Evolutionary conservation across 2,329 filamentous ascomycete species (phyloP).

Genomic region (Fonsecaea pedrosoi): DNA sequence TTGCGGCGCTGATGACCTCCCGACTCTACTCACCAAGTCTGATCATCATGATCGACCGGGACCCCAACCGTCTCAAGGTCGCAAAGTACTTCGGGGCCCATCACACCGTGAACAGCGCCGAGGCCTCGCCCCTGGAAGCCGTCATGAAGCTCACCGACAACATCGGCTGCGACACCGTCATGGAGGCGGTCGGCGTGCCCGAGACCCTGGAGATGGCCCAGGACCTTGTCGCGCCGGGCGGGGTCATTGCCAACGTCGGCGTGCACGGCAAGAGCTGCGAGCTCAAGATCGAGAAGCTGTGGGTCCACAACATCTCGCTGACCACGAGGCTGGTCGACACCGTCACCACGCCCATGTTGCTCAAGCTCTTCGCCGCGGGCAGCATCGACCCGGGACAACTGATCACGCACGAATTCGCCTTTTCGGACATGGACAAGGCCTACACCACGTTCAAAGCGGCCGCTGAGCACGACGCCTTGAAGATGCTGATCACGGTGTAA

Average conservation of each 20-base stretch:
- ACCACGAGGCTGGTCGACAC: constrained; percentile 59
- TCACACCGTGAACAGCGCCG: constrained; percentile 51
- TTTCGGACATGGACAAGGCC: constrained; percentile 52
- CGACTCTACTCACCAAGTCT: constrained; percentile 61
- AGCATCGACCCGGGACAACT: constrained; percentile 53
- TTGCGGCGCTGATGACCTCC: constrained; percentile 62
- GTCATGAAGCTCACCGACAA: constrained; percentile 57
- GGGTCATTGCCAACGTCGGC: constrained; percentile 63
- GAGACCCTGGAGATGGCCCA: constrained; percentile 62
- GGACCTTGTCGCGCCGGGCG: constrained; percentile 60
- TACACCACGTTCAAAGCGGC: constrained; percentile 55
- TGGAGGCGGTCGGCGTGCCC: constrained; percentile 64
- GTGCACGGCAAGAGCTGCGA: constrained; percentile 63
- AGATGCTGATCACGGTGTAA: constrained; percentile 49
- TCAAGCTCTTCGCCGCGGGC: constrained; percentile 54
- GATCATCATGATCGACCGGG: constrained; percentile 61
- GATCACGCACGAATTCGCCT: constrained; percentile 56
- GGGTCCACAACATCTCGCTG: constrained; percentile 62
- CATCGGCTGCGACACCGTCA: constrained; percentile 63
- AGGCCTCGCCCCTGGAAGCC: constrained; percentile 47
- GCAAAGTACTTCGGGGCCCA: constrained; percentile 59
- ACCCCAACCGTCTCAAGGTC: constrained; percentile 55
- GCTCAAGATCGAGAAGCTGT: constrained; percentile 61
- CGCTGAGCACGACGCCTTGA: constrained; percentile 53
- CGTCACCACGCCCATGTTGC: constrained; percentile 56